Conservation (phyloP, 352 stramenopile species). For the Globisporangium middletonii region DNA sequence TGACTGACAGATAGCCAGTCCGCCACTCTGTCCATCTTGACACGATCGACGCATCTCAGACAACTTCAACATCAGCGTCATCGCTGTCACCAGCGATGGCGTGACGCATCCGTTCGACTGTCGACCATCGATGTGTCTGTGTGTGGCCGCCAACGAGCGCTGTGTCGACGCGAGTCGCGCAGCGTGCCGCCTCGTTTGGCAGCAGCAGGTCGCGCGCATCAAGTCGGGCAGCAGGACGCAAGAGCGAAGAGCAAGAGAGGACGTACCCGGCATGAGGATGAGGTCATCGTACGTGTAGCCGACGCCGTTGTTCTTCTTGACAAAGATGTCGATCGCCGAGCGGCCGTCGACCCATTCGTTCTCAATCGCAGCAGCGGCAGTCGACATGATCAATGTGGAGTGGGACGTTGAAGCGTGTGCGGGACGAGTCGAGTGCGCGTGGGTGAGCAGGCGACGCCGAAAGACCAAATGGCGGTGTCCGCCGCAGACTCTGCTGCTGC, state of each 20-base stretch:
- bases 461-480: constrained; percentile 24
- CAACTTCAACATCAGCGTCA: constrained; percentile 18
- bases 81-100: too few relatives aligned
- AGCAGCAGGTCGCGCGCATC: neutral
- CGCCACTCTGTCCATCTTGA: neutral
- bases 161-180: neutral
- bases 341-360: constrained; percentile 64
- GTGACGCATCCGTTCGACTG: neutral
- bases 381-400: constrained; percentile 1
- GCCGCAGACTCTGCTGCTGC: neutral
- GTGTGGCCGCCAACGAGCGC: too few relatives aligned
- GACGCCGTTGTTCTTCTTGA: constrained; percentile 79
- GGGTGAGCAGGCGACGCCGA: constrained; percentile 5
- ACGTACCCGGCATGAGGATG: constrained; percentile 60
- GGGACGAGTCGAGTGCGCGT: constrained; percentile 1
- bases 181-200: constrained; percentile 12
- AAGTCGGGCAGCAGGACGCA: neutral
- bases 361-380: constrained; percentile 21
- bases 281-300: constrained; percentile 73
- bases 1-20: neutral
- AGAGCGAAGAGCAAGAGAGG: neutral
- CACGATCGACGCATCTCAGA: constrained; percentile 5
- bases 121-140: too few relatives aligned
- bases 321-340: constrained; percentile 79
- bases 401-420: constrained; percentile 5